phyloP scores from a whole-genome alignment of 257 asterid species.

The Solanum sejunctum region DNA sequence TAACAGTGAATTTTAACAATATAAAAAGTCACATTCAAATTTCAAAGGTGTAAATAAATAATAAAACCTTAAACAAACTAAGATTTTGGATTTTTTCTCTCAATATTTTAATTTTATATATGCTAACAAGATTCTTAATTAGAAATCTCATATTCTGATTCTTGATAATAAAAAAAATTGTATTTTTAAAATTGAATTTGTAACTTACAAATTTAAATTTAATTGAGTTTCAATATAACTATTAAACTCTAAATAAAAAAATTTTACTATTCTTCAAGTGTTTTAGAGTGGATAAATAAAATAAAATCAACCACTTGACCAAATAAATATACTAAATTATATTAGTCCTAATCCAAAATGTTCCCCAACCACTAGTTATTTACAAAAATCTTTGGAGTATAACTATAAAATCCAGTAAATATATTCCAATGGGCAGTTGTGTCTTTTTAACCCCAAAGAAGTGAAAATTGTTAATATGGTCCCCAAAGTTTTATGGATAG shows the following conservation, averaged over 20 bases:
- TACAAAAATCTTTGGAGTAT: not conserved
- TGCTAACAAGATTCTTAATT: not conserved
- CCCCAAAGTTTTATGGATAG: not conserved
- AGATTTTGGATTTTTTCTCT: not conserved
- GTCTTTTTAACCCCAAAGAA: not conserved
- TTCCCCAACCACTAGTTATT: not conserved
- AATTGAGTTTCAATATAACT: not conserved
- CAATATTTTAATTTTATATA: not conserved
- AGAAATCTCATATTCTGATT: not conserved
- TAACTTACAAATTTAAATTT: not conserved
- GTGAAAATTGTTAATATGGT: not conserved
- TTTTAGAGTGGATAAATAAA: not conserved
- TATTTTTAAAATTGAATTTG: not conserved
- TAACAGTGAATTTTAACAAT: not conserved
- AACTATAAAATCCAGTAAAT: not conserved
- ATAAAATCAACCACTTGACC: not conserved
- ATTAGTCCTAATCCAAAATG: not conserved
- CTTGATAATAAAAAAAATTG: not conserved
- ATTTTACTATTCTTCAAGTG: not conserved
- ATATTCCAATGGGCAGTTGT: not conserved
- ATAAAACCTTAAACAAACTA: not conserved
- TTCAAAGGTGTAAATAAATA: not conserved
- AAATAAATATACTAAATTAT: not conserved
- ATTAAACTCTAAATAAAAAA: fast-evolving
- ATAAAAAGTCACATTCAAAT: not conserved